A percentile compares a stretch with the other conserved stretches of the same genome.
Evolutionary conservation across 1,284 basidiomycete genomes (phyloP).

Genomic region (Porodaedalea pini): DNA sequence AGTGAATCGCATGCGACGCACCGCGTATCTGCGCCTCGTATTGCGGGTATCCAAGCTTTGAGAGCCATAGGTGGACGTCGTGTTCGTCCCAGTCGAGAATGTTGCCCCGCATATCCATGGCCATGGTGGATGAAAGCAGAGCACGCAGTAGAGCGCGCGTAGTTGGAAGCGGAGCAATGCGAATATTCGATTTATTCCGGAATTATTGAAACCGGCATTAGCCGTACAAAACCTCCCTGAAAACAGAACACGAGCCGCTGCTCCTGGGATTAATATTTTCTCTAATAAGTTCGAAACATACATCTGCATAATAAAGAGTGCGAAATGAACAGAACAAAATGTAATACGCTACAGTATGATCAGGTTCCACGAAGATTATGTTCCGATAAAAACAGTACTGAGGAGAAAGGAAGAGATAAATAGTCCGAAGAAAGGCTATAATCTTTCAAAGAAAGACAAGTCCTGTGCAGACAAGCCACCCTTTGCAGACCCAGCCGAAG

Average conservation of each 20-base stretch:
- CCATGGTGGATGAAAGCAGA: constrained; percentile 8
- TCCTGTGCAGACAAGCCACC: constrained; percentile 66
- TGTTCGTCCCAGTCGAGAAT: constrained; percentile 81
- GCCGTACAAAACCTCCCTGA: not conserved
- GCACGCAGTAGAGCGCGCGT: constrained; percentile 1
- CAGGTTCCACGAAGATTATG: not conserved
- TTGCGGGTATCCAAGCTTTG: constrained; percentile 71
- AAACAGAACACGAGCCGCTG: not conserved
- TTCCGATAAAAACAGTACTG: not conserved
- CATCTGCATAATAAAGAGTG: not conserved
- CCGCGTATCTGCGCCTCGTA: constrained; percentile 74
- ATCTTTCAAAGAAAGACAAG: constrained; percentile 70
- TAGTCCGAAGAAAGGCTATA: constrained; percentile 32
- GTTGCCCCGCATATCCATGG: constrained; percentile 29
- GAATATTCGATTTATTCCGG: constrained; percentile 1
- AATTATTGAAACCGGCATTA: constrained; percentile 1
- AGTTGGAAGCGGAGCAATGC: constrained; percentile 3
- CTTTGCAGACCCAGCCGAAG: constrained; percentile 26
- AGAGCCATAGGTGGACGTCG: constrained; percentile 75
- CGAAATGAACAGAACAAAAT: not conserved
- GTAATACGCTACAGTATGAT: not conserved
- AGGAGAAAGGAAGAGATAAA: not conserved
- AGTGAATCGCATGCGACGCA: constrained; percentile 29
- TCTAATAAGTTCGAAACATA: not conserved
- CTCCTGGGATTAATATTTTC: not conserved